Evolutionary conservation across 345 rosid species (phyloP), one percentile per base, ranked within the genome.

Genomic region (Noccaea caerulescens): DNA sequence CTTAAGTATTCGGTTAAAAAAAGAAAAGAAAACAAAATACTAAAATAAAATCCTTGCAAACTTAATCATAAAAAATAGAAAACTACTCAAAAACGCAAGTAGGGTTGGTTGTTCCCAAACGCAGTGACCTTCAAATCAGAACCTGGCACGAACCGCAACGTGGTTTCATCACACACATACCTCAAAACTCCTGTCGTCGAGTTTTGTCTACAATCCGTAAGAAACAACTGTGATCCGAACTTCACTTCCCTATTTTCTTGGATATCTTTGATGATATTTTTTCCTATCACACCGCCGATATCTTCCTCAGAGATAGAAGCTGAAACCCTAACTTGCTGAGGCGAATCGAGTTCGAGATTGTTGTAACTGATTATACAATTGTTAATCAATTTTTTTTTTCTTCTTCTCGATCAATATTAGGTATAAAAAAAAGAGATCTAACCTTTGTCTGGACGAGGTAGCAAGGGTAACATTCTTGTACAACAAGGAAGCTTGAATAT

Each of bases 311-410:
- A 41, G 36, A 60, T n/a, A 60, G 25, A 3, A 30, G 9, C 14
- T 33, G 43, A 47, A 45, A 61, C 52, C 64, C 52, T 45, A 46
- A 63, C 10, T 34, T 14, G 41, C 7, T 46, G 54, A 60, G 65
- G 7, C 6, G 11, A 1, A 36, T 4, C 1, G 18, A 0, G 1
- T 41, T 42, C 2, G 66, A 60, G 51, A 60, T 27, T 13, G 4
- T 57, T 16, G 27, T 42, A 42, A 20, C 37, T 60, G 9, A 41
- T 20, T 38, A 42, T 42, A 10, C 12, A 44, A 49, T 32, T 12
- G 30, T 27, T 27, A 27, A 27, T 39, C 13, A 5, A 0, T 38
- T n/a, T 13, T n/a, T 13, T 3, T n/a, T 44, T 44, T 27, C 2
- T 27, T 27, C 30, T 27, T 27, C 4, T 27, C 30, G 3, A 27